Base-by-base conservation (phyloP, 208 protist genomes). In the Leishmania braziliensis region DNA sequence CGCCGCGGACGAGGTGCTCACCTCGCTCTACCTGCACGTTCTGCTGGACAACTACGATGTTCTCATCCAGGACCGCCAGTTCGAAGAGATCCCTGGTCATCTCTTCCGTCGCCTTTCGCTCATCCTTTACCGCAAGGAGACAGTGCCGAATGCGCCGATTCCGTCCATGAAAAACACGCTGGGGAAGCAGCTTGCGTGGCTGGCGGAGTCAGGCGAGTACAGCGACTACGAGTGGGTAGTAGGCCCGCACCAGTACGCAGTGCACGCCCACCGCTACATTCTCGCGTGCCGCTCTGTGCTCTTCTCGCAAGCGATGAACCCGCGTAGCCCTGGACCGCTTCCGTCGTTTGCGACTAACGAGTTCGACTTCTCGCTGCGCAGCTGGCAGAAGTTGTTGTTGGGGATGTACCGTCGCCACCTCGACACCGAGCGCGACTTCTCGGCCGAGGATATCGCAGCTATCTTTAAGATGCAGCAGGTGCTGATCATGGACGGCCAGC, bases 51-150 rank as follows among this genome's bases (percentile, higher is more conserved):
- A 91, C 86, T 98, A 98, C 86, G 95, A 98, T 72, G 53, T 72
- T 14, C 92, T 98, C 48, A 98, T 98, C 68, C 86, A 95, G 77
- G 92, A 98, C 79, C 88, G 87, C 53, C 88, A 94, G 84, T 98
- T 96, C 79, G 95, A 98, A 83, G 89, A 96, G 77, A 97, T 98
- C 71, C 95, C 95, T 0, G 95, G 95, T 10, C 93, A 98, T 72
- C 84, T 98, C n/a, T 96, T 95, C 85, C 90, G 95, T 16, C 90
- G 93, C 36, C 88, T 98, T n/a, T 97, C 92, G 12, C 90, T 96
- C 46, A 97, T 97, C 76, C 65, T 95, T 10, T 89, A 87, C 46
- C 87, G 87, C 23, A 87, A 90, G 66, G 94, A 97, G 78, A 87
- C 86, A 48, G 82, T 97, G 56, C 92, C 91, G 53, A 86, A 87